Evolutionary conservation across 2,329 filamentous ascomycete genomes (phyloP).

Genomic region (Penicillium sp.): DNA sequence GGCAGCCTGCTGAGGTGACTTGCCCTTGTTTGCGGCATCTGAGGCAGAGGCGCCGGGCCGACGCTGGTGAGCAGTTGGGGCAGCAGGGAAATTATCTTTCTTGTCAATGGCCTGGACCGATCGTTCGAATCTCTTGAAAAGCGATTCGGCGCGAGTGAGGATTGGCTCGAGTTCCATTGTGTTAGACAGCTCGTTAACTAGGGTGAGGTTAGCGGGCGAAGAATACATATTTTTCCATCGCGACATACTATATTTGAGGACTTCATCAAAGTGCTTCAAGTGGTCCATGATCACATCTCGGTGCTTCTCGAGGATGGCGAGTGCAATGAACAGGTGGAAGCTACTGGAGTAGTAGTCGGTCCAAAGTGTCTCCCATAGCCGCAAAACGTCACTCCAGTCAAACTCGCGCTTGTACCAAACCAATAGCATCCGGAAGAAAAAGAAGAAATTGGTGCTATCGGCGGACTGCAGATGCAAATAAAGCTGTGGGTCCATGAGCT

Average conservation of each 20-base stretch:
- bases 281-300: constrained; percentile 96
- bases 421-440: constrained; percentile 98
- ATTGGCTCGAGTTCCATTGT: constrained; percentile 89
- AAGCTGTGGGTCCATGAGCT: constrained; percentile 93
- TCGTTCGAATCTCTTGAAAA: constrained; percentile 85
- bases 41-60: constrained; percentile 35
- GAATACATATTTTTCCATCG: neutral
- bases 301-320: constrained; percentile 94
- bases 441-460: constrained; percentile 98
- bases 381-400: constrained; percentile 79
- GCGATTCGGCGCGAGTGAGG: constrained; percentile 80
- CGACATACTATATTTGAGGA: constrained; percentile 85
- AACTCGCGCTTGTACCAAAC: constrained; percentile 99
- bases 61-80: constrained; percentile 52
- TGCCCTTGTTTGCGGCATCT: constrained; percentile 31
- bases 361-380: constrained; percentile 92
- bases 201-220: constrained; percentile 7
- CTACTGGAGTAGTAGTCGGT: constrained; percentile 86
- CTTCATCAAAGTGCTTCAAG: constrained; percentile 91
- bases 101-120: constrained; percentile 91
- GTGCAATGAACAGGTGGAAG: constrained; percentile 91
- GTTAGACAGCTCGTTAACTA: constrained; percentile 91
- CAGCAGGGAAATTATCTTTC: constrained; percentile 78
- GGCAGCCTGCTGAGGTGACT: constrained; percentile 27
- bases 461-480: constrained; percentile 86